phyloP scores from a whole-genome alignment of 352 stramenopile species.

The Globisporangium cederbergense region DNA sequence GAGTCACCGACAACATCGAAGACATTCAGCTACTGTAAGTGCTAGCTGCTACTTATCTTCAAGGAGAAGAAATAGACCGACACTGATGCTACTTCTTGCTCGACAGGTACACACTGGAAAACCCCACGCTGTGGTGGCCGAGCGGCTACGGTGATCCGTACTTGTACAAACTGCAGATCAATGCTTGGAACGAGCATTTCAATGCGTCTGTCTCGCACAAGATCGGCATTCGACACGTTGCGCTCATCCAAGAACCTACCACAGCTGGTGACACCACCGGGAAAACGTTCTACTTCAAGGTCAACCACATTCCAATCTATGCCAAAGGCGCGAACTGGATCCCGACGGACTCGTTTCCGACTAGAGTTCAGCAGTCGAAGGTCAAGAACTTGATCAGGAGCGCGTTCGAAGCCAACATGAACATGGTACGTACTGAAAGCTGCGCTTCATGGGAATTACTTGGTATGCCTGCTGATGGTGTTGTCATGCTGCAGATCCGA shows the following conservation, averaged over 20 bases:
- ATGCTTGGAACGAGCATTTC: constrained; percentile 26
- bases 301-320: constrained; percentile 67
- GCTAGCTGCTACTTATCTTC: not conserved
- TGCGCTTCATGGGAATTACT: not conserved
- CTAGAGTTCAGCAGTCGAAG: constrained; percentile 33
- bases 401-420: constrained; percentile 70
- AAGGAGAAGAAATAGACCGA: not conserved
- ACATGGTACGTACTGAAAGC: constrained; percentile 48
- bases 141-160: constrained; percentile 53
- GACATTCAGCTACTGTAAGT: constrained; percentile 37
- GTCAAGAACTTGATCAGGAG: constrained; percentile 53
- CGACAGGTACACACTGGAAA: constrained; percentile 35
- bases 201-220: constrained; percentile 38
- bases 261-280: constrained; percentile 37
- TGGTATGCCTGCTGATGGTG: not conserved
- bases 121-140: constrained; percentile 73
- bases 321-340: constrained; percentile 83
- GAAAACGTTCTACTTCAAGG: constrained; percentile 71
- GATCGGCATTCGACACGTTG: constrained; percentile 54
- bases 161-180: constrained; percentile 55
- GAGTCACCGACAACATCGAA: constrained; percentile 13
- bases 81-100: not conserved
- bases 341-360: constrained; percentile 72
- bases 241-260: constrained; percentile 55
- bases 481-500: constrained; percentile 38